Conservation (phyloP, 345 rosid genomes). For the Corchorus olitorius region DNA sequence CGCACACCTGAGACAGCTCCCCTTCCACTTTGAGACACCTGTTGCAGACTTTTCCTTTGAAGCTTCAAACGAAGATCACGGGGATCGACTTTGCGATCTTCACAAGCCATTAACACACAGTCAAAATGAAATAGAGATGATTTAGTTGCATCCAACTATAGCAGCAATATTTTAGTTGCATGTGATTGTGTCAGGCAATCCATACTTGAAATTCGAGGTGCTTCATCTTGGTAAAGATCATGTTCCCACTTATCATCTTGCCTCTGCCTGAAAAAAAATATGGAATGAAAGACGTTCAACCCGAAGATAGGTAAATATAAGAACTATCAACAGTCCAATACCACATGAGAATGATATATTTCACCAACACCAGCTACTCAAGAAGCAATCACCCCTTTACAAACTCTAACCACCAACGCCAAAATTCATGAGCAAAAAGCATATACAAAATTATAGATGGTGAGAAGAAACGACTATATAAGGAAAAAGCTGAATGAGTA, state of each 20-base stretch:
- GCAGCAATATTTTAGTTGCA: slow-evolving; percentile 35
- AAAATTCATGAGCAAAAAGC: background rate
- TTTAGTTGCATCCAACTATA: slow-evolving; percentile 40
- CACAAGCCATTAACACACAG: slow-evolving; percentile 48
- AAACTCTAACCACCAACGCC: background rate
- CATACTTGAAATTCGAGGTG: slow-evolving; percentile 73
- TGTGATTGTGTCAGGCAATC: slow-evolving; percentile 31
- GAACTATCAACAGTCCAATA: background rate
- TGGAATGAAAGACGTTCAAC: background rate
- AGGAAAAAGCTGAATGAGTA: background rate
- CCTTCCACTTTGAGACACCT: slow-evolving; percentile 53
- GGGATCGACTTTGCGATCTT: slow-evolving; percentile 68
- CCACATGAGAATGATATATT: background rate
- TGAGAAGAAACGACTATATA: background rate
- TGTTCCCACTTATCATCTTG: slow-evolving; percentile 99
- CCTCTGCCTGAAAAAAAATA: slow-evolving; percentile 71
- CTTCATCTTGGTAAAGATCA: slow-evolving; percentile 67
- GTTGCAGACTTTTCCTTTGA: slow-evolving; percentile 59
- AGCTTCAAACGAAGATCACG: slow-evolving; percentile 95
- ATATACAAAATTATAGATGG: background rate
- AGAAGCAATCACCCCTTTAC: slow-evolving; percentile 1
- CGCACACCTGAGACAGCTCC: slow-evolving; percentile 52
- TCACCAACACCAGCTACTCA: background rate
- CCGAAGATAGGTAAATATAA: background rate
- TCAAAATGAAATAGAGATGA: slow-evolving; percentile 45